Evolutionary conservation across 345 rosid genomes (phyloP).

Genomic region (Combretum micranthum): DNA sequence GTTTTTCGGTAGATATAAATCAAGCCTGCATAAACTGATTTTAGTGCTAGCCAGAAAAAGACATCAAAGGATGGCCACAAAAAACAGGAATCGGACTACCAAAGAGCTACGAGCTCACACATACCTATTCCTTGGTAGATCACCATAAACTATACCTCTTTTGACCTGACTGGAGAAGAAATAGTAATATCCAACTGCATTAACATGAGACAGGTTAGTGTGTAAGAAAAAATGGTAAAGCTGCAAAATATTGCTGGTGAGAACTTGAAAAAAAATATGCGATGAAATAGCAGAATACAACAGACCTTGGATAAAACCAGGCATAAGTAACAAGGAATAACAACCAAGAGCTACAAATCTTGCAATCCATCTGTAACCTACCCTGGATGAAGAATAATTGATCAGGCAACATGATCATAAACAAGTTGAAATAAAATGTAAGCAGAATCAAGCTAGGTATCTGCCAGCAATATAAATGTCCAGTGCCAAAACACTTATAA

Average conservation of each 20-base stretch:
- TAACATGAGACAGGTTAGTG: slow-evolving; percentile 9
- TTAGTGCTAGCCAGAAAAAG: too few species aligned
- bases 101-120: not conserved
- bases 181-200: slow-evolving; percentile 91
- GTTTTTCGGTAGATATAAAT: slow-evolving; percentile 82
- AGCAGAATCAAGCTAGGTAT: not conserved
- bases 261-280: too few species aligned
- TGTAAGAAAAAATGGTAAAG: too few species aligned
- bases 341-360: slow-evolving; percentile 90
- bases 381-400: slow-evolving; percentile 58
- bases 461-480: not conserved
- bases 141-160: slow-evolving; percentile 83
- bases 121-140: slow-evolving; percentile 93
- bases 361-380: slow-evolving; percentile 91
- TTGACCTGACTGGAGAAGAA: slow-evolving; percentile 71
- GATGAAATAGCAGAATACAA: not conserved
- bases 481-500: not conserved
- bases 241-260: too few species aligned
- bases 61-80: too few species aligned
- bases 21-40: slow-evolving; percentile 50
- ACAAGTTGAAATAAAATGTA: slow-evolving; percentile 5
- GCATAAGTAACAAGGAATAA: slow-evolving; percentile 73
- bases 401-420: slow-evolving; percentile 26
- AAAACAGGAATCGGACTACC: too few species aligned
- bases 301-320: slow-evolving; percentile 94